Conservation (phyloP, 2,329 filamentous ascomycete species). For the Aspergillus sojae region DNA sequence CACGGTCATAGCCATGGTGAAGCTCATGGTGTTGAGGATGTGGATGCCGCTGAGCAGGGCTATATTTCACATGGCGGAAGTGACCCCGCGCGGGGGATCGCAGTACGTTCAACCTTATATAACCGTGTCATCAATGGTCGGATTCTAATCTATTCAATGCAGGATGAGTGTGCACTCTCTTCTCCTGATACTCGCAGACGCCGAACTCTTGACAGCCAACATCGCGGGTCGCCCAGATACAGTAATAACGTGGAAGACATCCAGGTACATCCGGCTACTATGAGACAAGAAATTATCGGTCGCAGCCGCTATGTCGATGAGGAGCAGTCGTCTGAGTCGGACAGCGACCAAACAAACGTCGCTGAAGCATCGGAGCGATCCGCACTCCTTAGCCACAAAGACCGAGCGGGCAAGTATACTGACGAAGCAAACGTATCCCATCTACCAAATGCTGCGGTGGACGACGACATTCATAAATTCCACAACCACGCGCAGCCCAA, state of each 20-base stretch:
- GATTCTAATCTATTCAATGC: conserved; percentile 22
- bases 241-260: conserved; percentile 69
- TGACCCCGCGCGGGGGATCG: conserved; percentile 49
- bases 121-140: background rate
- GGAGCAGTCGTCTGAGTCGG: conserved; percentile 56
- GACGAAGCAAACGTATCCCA: conserved; percentile 26
- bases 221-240: conserved; percentile 35
- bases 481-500: conserved; percentile 80
- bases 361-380: conserved; percentile 53
- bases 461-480: conserved; percentile 58
- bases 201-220: conserved; percentile 27
- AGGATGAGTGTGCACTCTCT: conserved; percentile 30
- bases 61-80: conserved; percentile 40
- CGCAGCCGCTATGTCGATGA: conserved; percentile 64
- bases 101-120: conserved; percentile 63
- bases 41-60: conserved; percentile 41
- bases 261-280: conserved; percentile 84
- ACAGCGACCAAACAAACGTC: conserved; percentile 56
- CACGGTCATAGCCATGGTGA: conserved; percentile 55
- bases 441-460: conserved; percentile 16
- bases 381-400: conserved; percentile 45
- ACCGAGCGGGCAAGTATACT: conserved; percentile 39
- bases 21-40: conserved; percentile 50
- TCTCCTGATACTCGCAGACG: conserved; percentile 37
- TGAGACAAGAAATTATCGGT: conserved; percentile 89